These are phyloP conservation scores for Neoarthrinium moseri DNA, from an alignment of 2,329 filamentous ascomycete genomes.

Conservation along the genomic window DNA sequence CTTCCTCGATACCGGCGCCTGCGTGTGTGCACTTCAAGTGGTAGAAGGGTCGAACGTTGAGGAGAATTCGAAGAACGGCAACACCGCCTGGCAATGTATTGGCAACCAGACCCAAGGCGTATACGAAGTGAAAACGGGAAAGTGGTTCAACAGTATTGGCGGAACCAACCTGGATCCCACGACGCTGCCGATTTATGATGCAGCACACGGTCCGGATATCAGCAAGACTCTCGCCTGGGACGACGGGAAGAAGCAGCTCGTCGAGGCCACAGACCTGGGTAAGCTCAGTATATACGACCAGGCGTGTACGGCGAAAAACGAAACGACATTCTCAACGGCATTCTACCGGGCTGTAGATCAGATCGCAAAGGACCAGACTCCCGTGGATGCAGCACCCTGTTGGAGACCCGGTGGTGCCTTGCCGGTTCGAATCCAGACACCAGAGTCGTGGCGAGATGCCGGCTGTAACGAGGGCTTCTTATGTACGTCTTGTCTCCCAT, in stretches of 20 bases:
- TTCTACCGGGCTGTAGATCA: slow-evolving; percentile 34
- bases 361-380: slow-evolving; percentile 23
- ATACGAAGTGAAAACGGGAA: slow-evolving; percentile 34
- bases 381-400: slow-evolving; percentile 37
- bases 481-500: slow-evolving; percentile 29
- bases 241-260: slow-evolving; percentile 18
- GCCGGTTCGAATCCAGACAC: slow-evolving; percentile 38
- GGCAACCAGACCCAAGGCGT: slow-evolving; percentile 41
- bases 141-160: slow-evolving; percentile 37
- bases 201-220: slow-evolving; percentile 33
- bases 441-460: slow-evolving; percentile 30
- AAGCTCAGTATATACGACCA: slow-evolving; percentile 33
- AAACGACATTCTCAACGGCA: slow-evolving; percentile 38
- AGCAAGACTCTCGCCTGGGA: slow-evolving; percentile 28
- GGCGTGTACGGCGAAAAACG: slow-evolving; percentile 41
- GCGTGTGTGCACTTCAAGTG: slow-evolving; percentile 32
- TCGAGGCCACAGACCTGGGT: slow-evolving; percentile 19
- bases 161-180: slow-evolving; percentile 17
- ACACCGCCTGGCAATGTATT: slow-evolving; percentile 41
- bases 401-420: slow-evolving; percentile 36
- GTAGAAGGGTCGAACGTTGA: slow-evolving; percentile 15
- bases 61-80: neutral
- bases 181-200: slow-evolving; percentile 33
- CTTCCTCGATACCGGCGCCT: slow-evolving; percentile 37
- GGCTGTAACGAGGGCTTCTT: slow-evolving; percentile 42